Percentiles rank a stretch among this genome's conserved stretches.
These are phyloP conservation scores for Eucalyptus cloeziana DNA, from an alignment of 345 rosid genomes.

Conservation along the genomic window DNA sequence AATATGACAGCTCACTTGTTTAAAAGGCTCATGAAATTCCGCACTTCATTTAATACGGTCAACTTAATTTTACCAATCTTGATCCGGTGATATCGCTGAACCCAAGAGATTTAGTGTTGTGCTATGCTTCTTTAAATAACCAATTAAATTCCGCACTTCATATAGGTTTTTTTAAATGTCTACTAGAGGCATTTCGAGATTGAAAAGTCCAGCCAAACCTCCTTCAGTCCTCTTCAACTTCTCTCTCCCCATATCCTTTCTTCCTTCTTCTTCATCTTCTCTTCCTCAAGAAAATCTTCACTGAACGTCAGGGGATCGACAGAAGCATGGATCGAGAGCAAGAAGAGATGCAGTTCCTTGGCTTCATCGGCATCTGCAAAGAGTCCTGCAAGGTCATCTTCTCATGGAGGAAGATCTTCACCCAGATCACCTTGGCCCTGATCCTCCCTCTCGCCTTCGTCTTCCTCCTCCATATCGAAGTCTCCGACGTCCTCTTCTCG, in stretches of 20 bases:
- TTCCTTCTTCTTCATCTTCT: neutral
- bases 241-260: neutral
- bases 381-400: constrained; percentile 38
- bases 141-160: too few relatives aligned
- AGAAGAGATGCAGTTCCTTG: constrained; percentile 41
- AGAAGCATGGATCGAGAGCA: constrained; percentile 32
- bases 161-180: neutral
- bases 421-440: constrained; percentile 27
- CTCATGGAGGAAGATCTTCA: constrained; percentile 35
- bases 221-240: neutral
- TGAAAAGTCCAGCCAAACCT: neutral
- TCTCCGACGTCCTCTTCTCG: constrained; percentile 12
- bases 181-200: neutral
- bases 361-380: constrained; percentile 20
- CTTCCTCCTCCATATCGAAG: constrained; percentile 22
- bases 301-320: neutral
- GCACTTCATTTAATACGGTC: too few relatives aligned
- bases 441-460: constrained; percentile 43
- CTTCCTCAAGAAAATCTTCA: neutral
- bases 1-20: too few relatives aligned
- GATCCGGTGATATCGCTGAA: too few relatives aligned
- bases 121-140: too few relatives aligned
- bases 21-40: too few relatives aligned
- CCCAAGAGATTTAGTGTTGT: too few relatives aligned
- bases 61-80: too few relatives aligned